Base-by-base conservation (phyloP, 2,329 filamentous ascomycete species). In the Trichophyton verrucosum region DNA sequence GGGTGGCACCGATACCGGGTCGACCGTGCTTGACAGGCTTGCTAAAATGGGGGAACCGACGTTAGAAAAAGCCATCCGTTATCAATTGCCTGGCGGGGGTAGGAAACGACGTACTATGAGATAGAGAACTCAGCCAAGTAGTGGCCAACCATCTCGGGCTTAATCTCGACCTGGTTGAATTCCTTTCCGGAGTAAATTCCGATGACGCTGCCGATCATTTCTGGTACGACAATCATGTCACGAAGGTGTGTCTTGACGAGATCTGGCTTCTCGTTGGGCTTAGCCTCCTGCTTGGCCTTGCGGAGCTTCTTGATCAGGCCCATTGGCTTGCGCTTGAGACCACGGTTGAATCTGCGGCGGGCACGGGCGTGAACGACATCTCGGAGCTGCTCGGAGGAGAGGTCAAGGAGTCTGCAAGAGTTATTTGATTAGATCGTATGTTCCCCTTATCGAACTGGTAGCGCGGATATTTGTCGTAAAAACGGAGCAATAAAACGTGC, bases 91-190 rank as follows among this genome's bases (percentile, higher is more conserved):
- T 3, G 17, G 8, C 20, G n/a, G 17, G 20, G 4, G 17, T 5
- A 22, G 9, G 13, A n/a, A 15, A 55, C 59, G 68, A 90, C 89
- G 73, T 88, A 95, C 90, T 99, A 99, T 83, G 92, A 94, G 83
- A 99, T 99, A 71, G 91, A 96, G 86, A 99, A 99, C 82, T 99
- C 94, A 75, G 84, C 94, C 70, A 99, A 85, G 85, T 96, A 96
- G 85, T 97, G 92, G 78, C 94, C 94, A 80, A 99, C 94, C 94
- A 99, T 99, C 86, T 99, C 94, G 73, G 94, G 94, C 87, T 96
- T 96, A 83, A 99, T 94, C 82, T 99, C 94, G 73, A 99, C 91
- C 86, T 96, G 92, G 88, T 99, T 99, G 89, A 99, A 99, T 82
- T 97, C 91, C 88, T 99, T 99, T 77, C 94, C 94, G 70, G 90